Conservation (phyloP, 768 basidiomycete species). For the Cystobasidiopsis lactophilus region DNA sequence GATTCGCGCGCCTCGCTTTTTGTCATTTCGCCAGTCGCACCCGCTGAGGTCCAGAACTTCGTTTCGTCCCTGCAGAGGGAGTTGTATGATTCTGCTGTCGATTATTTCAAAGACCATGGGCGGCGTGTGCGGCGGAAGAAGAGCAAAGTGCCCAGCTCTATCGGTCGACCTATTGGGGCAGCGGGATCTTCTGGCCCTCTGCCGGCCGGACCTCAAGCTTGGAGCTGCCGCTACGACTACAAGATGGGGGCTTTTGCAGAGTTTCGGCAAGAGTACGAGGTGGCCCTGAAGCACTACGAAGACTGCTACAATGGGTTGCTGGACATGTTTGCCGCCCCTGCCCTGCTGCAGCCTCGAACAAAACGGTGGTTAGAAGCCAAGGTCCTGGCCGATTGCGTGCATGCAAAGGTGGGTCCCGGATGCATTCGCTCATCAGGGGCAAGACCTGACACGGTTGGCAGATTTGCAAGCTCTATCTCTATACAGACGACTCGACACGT, state of each 20-base stretch:
- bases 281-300: conserved; percentile 89
- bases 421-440: too few relatives aligned
- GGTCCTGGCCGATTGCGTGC: conserved; percentile 81
- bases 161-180: neutral
- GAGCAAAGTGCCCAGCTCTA: conserved; percentile 39
- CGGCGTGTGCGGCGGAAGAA: conserved; percentile 80
- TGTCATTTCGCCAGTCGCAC: conserved; percentile 75
- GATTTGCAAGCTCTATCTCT: conserved; percentile 78
- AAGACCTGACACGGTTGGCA: conserved; percentile 22
- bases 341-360: conserved; percentile 67
- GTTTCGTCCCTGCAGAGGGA: conserved; percentile 71
- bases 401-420: conserved; percentile 46
- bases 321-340: conserved; percentile 45
- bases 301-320: conserved; percentile 66
- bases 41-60: conserved; percentile 70
- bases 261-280: conserved; percentile 75
- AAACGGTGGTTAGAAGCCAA: conserved; percentile 98
- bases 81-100: conserved; percentile 64
- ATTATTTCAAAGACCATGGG: conserved; percentile 81
- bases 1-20: conserved; percentile 83
- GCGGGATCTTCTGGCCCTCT: neutral
- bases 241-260: conserved; percentile 95
- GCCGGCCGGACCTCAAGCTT: neutral
- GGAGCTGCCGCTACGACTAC: conserved; percentile 60
- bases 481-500: conserved; percentile 62